Conservation (phyloP, 73 alveolate species). For the Effrenium voratum region DNA sequence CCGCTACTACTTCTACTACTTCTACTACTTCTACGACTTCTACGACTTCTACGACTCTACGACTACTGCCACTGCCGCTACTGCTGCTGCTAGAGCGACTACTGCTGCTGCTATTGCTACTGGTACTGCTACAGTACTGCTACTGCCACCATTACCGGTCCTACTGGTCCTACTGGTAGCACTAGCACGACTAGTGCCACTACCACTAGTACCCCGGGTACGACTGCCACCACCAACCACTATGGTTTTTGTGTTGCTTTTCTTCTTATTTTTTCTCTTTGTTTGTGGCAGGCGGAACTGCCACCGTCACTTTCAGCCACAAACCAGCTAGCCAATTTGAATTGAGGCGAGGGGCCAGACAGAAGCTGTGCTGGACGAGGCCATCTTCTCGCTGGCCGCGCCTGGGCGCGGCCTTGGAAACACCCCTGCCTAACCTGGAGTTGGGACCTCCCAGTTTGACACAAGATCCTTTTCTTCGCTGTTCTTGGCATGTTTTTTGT, state of each 20-base stretch:
- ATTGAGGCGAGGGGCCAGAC: conserved; percentile 50
- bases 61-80: background rate
- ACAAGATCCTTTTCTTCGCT: too few species aligned
- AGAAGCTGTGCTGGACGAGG: conserved; percentile 61
- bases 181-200: background rate
- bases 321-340: too few species aligned
- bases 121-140: background rate
- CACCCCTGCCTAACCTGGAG: too few species aligned
- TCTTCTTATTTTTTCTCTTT: too few species aligned
- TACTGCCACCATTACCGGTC: background rate
- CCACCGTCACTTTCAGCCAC: too few species aligned
- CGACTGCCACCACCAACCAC: background rate
- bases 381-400: conserved; percentile 39
- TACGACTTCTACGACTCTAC: background rate
- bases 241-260: too few species aligned
- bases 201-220: too few species aligned
- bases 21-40: background rate
- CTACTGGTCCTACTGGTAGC: background rate
- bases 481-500: too few species aligned
- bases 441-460: too few species aligned
- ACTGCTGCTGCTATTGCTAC: background rate
- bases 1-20: background rate
- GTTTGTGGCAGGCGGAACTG: too few species aligned
- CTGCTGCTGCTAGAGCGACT: background rate
- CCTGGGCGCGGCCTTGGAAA: background rate